Evolutionary conservation across 2,329 filamentous ascomycete species (phyloP).

Genomic region (Pseudopithomyces chartarum): DNA sequence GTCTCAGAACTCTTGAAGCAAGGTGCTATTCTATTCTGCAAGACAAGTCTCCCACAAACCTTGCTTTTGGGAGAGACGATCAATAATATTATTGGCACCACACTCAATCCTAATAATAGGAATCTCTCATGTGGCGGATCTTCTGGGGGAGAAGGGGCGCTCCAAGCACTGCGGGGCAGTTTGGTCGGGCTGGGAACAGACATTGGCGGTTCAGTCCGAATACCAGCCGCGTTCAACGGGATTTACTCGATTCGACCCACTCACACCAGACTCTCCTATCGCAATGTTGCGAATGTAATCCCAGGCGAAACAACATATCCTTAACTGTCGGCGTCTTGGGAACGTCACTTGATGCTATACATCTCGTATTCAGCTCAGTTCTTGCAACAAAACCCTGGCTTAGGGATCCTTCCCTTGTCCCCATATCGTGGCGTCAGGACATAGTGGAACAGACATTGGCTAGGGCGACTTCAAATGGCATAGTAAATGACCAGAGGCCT

Average conservation of each 20-base stretch:
- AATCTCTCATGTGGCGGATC: constrained; percentile 64
- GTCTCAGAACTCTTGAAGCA: neutral
- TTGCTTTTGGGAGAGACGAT: constrained; percentile 63
- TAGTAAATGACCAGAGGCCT: too few relatives aligned
- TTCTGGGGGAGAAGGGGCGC: constrained; percentile 66
- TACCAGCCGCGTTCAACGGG: constrained; percentile 64
- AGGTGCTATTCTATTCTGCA: constrained; percentile 59
- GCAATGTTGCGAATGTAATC: constrained; percentile 62
- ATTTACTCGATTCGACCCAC: constrained; percentile 62
- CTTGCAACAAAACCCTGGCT: constrained; percentile 67
- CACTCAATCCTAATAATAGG: constrained; percentile 63
- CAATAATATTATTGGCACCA: constrained; percentile 66
- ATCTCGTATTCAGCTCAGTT: constrained; percentile 61
- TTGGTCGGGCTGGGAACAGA: constrained; percentile 64
- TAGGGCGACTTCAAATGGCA: constrained; percentile 38
- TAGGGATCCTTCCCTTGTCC: constrained; percentile 66
- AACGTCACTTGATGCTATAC: constrained; percentile 59
- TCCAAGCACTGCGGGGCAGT: constrained; percentile 61
- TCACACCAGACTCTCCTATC: constrained; percentile 53
- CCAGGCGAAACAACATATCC: constrained; percentile 67
- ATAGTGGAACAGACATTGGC: constrained; percentile 41
- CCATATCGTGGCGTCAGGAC: constrained; percentile 66
- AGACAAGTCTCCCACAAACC: constrained; percentile 68
- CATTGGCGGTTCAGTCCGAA: constrained; percentile 61
- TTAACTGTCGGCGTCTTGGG: constrained; percentile 69